Evolutionary conservation across 2,329 filamentous ascomycete species (phyloP).

Genomic region (Hymenoscyphus salicellus): DNA sequence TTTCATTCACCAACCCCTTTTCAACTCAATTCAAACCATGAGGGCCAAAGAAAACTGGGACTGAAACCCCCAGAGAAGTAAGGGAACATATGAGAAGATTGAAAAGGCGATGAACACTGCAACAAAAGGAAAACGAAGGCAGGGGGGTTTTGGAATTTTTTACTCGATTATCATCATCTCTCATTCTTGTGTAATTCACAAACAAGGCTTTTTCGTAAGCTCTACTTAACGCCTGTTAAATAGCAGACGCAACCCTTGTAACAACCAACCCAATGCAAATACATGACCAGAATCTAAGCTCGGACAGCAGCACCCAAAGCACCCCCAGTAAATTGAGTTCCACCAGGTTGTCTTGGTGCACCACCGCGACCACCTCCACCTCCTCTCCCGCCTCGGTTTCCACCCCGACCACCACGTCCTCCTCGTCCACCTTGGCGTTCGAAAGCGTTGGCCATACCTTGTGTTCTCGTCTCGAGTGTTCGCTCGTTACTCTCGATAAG

Average conservation of each 20-base stretch:
- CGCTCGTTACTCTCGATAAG: constrained; percentile 98
- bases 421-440: constrained; percentile 83
- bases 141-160: neutral
- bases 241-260: neutral
- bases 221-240: constrained; percentile 10
- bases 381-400: constrained; percentile 58
- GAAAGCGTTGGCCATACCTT: constrained; percentile 92
- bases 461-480: constrained; percentile 92
- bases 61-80: neutral
- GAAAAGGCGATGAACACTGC: neutral
- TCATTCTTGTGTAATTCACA: constrained; percentile 1
- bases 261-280: constrained; percentile 5
- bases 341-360: constrained; percentile 64
- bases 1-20: too few relatives aligned
- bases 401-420: constrained; percentile 52
- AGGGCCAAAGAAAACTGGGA: neutral
- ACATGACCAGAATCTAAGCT: constrained; percentile 43
- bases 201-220: constrained; percentile 11
- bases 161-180: constrained; percentile 8
- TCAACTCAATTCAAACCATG: neutral
- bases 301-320: constrained; percentile 68
- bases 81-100: neutral
- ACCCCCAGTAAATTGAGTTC: constrained; percentile 78
- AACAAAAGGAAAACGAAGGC: neutral
- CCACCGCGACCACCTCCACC: constrained; percentile 56